Evolutionary conservation across 495 filamentous ascomycete species (phyloP), one percentile per base, ranked within the genome.

Genomic region (Xylaria scruposa): DNA sequence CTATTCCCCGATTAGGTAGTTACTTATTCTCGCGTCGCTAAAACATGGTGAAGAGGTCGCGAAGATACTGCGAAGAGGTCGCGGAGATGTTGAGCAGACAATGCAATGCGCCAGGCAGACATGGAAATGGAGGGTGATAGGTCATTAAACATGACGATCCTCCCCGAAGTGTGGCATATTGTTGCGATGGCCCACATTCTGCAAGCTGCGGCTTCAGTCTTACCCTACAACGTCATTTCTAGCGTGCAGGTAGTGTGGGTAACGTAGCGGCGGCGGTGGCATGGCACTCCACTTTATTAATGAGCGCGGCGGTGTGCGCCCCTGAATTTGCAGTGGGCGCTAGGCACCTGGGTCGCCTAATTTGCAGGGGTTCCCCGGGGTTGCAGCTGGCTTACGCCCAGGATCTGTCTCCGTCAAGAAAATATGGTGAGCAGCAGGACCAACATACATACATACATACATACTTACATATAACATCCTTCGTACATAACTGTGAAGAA

Each of bases 321-420:
- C 58, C 58, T 60, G 58, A 60, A 13, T 36, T 10, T 21, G 29
- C n/a, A 38, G 58, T 26, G 12, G 53, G 29, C 53, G 53, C 53
- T 15, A 56, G 12, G 38, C 38, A 13, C 38, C 53, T 56, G 17
- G 29, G 26, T 60, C 29, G 33, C 38, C 15, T 36, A 54, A 40
- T 38, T 26, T 29, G 44, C 65, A 67, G 65, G 65, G 65, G 65
- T 67, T 67, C 65, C 65, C 65, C 65, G 36, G 65, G 65, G 47
- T 29, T 4, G 17, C 47, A 38, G 33, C 65, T n/a, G 60, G n/a
- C 46, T 13, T 17, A 29, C 60, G 26, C 60, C 60, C 38, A 24
- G 60, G n/a, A 44, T 63, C 21, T 63, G 17, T 12, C 60, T 24
- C 31, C 38, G 2, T 21, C 12, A 21, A 60, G 58, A 60, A 60